Base-by-base conservation (phyloP, 805 yeast species). In the Wickerhamomyces xylosicus region DNA sequence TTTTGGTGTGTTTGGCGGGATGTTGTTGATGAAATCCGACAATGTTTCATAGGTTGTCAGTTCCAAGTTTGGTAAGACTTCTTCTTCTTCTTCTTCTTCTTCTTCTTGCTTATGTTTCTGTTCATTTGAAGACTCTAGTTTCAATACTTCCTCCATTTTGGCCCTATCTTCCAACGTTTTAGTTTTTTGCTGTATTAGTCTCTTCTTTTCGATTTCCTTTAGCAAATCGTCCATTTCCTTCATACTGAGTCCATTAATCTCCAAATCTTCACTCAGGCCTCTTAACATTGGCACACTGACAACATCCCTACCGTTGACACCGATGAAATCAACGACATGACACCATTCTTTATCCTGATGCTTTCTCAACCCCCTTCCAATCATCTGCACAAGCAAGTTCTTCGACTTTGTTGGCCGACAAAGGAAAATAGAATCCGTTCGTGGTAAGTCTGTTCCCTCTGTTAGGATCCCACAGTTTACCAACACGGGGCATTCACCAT, bases 401-500 rank as follows among this genome's bases (percentile, higher is more conserved):
- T 76, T 61, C 1, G 96, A 87, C 41, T 69, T 69, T 0, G 96
- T 84, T 2, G 96, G 95, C 27, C 96, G 62, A 3, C 85, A 83
- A 25, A 89, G 57, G 21, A 89, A 64, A 11, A 89, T 63, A 22
- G 86, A 78, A 52, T 89, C 97, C 41, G 87, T 81, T 44, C 78
- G 78, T 3, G 97, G 97, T 16, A 90, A 78, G 60, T 89, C 97
- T 0, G 97, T 86, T 0, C 97, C 97, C 56, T 89, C 97, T 0
- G 95, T 89, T 49, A 90, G 80, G 5, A 89, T 85, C 15, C 83
- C 85, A 55, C 95, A 92, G 53, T 90, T 90, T 62, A 92, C 71
- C 22, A 89, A 59, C 0, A 90, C 94, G 4, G 79, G 74, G 16
- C 85, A 66, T 14, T 67, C 53, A 0, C 92, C 87, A 0, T 59